These are phyloP conservation scores for Lachancea thermotolerans DNA, from an alignment of 805 yeast genomes.

Conservation along the genomic window DNA sequence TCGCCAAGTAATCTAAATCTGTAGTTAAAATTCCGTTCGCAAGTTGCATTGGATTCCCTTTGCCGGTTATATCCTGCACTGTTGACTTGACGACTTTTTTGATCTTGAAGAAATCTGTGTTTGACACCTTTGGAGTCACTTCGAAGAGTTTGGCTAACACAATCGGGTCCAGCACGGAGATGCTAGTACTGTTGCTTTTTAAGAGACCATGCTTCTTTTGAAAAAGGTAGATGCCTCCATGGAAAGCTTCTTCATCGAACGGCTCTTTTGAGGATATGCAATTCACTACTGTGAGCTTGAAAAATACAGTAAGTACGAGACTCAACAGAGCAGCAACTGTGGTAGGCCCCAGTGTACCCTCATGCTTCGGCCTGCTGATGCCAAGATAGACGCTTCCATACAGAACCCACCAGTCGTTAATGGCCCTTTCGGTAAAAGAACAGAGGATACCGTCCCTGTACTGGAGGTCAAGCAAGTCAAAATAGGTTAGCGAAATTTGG, in stretches of 20 bases:
- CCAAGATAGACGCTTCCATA: slow-evolving; percentile 43
- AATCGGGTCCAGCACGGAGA: slow-evolving; percentile 48
- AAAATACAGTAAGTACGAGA: slow-evolving; percentile 58
- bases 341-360: slow-evolving; percentile 53
- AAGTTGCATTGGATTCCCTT: slow-evolving; percentile 30
- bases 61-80: slow-evolving; percentile 56
- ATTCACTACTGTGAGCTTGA: slow-evolving; percentile 55
- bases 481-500: slow-evolving; percentile 74
- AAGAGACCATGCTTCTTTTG: slow-evolving; percentile 62
- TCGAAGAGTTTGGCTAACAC: slow-evolving; percentile 45
- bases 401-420: slow-evolving; percentile 73
- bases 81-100: slow-evolving; percentile 66
- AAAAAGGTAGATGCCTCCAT: slow-evolving; percentile 62
- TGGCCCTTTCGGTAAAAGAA: slow-evolving; percentile 64
- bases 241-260: slow-evolving; percentile 64
- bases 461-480: slow-evolving; percentile 58
- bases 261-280: slow-evolving; percentile 73
- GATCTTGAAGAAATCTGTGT: slow-evolving; percentile 42
- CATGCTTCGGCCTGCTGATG: slow-evolving; percentile 32
- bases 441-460: slow-evolving; percentile 84
- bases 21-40: slow-evolving; percentile 36
- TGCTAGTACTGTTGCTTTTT: slow-evolving; percentile 19
- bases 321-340: slow-evolving; percentile 80
- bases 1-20: slow-evolving; percentile 31
- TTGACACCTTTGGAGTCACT: slow-evolving; percentile 40